Conservation (phyloP, 1,284 basidiomycete species). For the Ceratobasidium papillatum region DNA sequence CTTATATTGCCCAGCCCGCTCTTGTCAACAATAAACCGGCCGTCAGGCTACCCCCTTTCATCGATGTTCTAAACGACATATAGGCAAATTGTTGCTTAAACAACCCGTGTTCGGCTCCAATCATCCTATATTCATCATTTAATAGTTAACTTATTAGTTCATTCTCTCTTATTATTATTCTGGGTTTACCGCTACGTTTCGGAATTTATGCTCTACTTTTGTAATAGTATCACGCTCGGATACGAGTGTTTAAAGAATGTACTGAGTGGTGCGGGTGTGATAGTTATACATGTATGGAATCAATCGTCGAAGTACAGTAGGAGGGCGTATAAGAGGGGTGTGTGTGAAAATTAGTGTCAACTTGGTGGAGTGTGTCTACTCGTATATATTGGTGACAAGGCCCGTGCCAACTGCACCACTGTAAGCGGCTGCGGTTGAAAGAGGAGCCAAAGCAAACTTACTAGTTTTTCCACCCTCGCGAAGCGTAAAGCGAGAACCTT, state of each 20-base stretch:
- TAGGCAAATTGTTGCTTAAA: neutral
- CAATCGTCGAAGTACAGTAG: conserved; percentile 4
- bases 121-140: neutral
- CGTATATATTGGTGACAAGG: conserved; percentile 84
- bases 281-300: conserved; percentile 9
- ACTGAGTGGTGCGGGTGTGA: conserved; percentile 29
- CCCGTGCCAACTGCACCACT: conserved; percentile 79
- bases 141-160: conserved; percentile 19
- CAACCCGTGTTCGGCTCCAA: neutral
- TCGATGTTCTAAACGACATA: conserved; percentile 30
- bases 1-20: conserved; percentile 33
- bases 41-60: conserved; percentile 30
- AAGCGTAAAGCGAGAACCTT: conserved; percentile 94
- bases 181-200: no score
- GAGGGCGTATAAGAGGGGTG: neutral
- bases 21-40: conserved; percentile 18
- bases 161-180: neutral
- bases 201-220: neutral
- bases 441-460: conserved; percentile 55
- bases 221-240: neutral
- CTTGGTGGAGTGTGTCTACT: conserved; percentile 48
- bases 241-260: neutral
- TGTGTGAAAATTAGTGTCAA: neutral
- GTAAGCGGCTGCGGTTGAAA: neutral
- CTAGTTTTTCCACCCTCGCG: conserved; percentile 96